Conservation (phyloP, 805 yeast species). For the Starmerella floricola region DNA sequence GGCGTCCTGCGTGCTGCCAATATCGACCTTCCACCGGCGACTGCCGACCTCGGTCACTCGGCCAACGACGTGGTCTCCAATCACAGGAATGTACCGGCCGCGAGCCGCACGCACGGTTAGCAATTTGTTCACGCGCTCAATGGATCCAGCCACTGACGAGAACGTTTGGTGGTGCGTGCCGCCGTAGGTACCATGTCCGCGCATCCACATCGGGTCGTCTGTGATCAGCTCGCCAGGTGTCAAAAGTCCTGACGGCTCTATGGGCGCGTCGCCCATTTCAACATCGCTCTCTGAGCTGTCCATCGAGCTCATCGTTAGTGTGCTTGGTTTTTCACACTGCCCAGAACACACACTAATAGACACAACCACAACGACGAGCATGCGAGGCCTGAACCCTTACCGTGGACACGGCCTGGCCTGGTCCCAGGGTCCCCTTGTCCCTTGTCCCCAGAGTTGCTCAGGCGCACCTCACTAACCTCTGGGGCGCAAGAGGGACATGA, state of each 20-base stretch:
- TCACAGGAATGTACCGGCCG: conserved; percentile 83
- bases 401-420: too few relatives aligned
- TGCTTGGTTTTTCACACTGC: too few relatives aligned
- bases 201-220: conserved; percentile 93
- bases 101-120: conserved; percentile 74
- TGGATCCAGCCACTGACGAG: conserved; percentile 86
- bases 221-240: conserved; percentile 97
- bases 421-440: too few relatives aligned
- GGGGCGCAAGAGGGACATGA: too few relatives aligned
- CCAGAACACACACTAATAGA: too few relatives aligned
- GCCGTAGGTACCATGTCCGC: conserved; percentile 89
- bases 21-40: conserved; percentile 92
- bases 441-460: too few relatives aligned
- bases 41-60: conserved; percentile 88
- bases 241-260: conserved; percentile 36
- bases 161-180: conserved; percentile 57
- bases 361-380: too few relatives aligned
- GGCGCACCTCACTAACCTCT: too few relatives aligned
- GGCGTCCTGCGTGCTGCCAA: conserved; percentile 91
- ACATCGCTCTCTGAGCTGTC: conserved; percentile 9
- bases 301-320: neutral
- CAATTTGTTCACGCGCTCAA: conserved; percentile 73
- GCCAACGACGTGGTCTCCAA: conserved; percentile 94
- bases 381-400: too few relatives aligned
- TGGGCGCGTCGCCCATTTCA: conserved; percentile 12